Percentiles rank a stretch among this genome's conserved stretches.
These are phyloP conservation scores for Pochonia chlamydosporia DNA, from an alignment of 2,329 filamentous ascomycete genomes.

Conservation along the genomic window DNA sequence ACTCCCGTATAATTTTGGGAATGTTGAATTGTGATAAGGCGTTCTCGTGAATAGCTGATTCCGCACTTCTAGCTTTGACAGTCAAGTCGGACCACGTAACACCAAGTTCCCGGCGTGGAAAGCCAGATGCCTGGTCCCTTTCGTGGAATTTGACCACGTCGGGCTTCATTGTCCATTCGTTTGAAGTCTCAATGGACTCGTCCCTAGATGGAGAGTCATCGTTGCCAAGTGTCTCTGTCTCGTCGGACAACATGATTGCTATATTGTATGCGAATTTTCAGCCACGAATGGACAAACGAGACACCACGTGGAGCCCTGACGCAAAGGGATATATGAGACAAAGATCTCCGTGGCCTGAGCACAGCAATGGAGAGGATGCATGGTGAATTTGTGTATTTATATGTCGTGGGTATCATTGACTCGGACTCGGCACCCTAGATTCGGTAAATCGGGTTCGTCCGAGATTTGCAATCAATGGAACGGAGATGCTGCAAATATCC, in stretches of 20 bases:
- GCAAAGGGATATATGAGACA: too few relatives aligned
- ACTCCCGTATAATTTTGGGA: conserved; percentile 44
- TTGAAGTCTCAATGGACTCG: conserved; percentile 9
- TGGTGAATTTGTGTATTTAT: too few relatives aligned
- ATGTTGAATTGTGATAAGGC: conserved; percentile 55
- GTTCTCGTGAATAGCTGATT: conserved; percentile 61
- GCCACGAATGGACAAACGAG: too few relatives aligned
- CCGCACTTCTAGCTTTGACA: conserved; percentile 55
- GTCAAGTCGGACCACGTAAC: conserved; percentile 60
- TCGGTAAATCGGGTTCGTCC: not conserved
- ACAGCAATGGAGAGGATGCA: too few relatives aligned
- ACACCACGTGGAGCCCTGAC: too few relatives aligned
- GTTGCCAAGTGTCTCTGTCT: conserved; percentile 17
- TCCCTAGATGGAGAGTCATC: conserved; percentile 12
- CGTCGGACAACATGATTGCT: conserved; percentile 21
- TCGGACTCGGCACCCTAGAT: not conserved
- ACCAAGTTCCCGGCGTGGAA: conserved; percentile 48
- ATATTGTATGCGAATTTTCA: too few relatives aligned
- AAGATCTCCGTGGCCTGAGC: too few relatives aligned
- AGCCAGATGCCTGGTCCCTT: conserved; percentile 37
- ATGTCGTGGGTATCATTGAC: too few relatives aligned
- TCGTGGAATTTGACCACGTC: conserved; percentile 38
- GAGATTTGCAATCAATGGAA: not conserved
- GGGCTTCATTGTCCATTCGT: conserved; percentile 42
- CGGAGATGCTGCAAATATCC: too few relatives aligned